Evolutionary conservation across 108 stramenopile genomes (phyloP).

Genomic region (Fistulifera pelliculosa): DNA sequence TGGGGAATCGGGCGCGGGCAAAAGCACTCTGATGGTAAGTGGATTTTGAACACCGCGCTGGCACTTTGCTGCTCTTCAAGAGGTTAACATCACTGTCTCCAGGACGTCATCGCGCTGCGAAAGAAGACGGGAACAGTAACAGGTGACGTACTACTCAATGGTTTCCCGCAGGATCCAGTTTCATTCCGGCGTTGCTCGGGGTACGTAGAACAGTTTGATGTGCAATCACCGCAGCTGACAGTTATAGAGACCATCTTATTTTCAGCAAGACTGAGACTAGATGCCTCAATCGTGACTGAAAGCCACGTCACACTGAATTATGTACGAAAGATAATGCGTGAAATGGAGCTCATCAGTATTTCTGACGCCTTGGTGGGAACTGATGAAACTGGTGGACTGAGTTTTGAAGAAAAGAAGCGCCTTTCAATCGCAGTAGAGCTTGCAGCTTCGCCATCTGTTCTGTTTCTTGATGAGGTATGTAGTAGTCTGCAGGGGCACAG

Average conservation of each 20-base stretch:
- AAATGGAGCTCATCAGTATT: constrained; percentile 67
- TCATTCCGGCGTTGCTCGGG: constrained; percentile 63
- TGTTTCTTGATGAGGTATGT: constrained; percentile 69
- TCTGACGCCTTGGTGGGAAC: constrained; percentile 56
- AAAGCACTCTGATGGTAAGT: constrained; percentile 39
- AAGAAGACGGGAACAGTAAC: constrained; percentile 43
- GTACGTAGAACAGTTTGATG: constrained; percentile 90
- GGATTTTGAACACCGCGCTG: no score
- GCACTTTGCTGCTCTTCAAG: no score
- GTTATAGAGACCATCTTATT: constrained; percentile 83
- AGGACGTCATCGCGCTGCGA: constrained; percentile 64
- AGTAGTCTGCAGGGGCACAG: not conserved
- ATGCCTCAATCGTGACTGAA: constrained; percentile 25
- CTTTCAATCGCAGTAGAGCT: constrained; percentile 71
- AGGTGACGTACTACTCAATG: constrained; percentile 61
- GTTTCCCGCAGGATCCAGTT: constrained; percentile 44
- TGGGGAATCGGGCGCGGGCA: constrained; percentile 18
- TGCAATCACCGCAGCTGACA: constrained; percentile 74
- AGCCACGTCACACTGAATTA: constrained; percentile 43
- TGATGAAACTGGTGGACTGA: constrained; percentile 51
- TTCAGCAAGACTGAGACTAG: constrained; percentile 76
- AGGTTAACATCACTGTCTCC: not conserved
- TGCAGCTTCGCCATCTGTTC: constrained; percentile 39
- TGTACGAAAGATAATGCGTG: constrained; percentile 67
- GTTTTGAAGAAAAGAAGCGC: constrained; percentile 68